phyloP scores from a whole-genome alignment of 192 early-diverging fungal species.

The Coemansia reversa region DNA sequence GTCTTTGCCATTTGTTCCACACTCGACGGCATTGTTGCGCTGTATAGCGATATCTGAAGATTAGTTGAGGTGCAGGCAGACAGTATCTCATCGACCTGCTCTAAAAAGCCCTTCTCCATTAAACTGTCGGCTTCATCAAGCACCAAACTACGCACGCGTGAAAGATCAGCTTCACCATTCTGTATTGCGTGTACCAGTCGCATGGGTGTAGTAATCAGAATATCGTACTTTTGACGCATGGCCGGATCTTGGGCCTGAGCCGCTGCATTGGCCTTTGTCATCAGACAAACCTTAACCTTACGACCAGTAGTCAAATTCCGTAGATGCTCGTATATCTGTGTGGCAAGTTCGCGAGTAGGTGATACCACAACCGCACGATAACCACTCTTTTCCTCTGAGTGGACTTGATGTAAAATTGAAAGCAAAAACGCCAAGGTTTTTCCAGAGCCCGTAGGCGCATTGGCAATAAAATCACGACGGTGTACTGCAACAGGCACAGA shows the following conservation, averaged over 20 bases:
- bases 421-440: conserved; percentile 95
- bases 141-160: conserved; percentile 70
- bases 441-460: conserved; percentile 96
- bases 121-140: conserved; percentile 85
- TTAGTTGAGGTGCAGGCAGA: conserved; percentile 74
- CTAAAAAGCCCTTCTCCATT: conserved; percentile 80
- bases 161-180: conserved; percentile 72
- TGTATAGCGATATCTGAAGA: conserved; percentile 84
- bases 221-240: conserved; percentile 78
- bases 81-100: conserved; percentile 86
- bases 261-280: conserved; percentile 79
- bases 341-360: conserved; percentile 91
- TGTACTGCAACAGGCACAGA: conserved; percentile 85
- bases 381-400: conserved; percentile 75
- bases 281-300: conserved; percentile 77
- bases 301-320: conserved; percentile 69
- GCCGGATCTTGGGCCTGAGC: conserved; percentile 66
- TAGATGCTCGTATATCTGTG: conserved; percentile 83
- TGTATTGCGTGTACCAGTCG: conserved; percentile 88
- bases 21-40: conserved; percentile 89
- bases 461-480: conserved; percentile 90
- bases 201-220: conserved; percentile 90
- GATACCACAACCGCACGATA: conserved; percentile 90
- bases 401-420: conserved; percentile 84
- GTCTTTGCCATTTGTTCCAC: conserved; percentile 90